phyloP scores from a whole-genome alignment of 2,329 filamentous ascomycete genomes.

The Nemania serpens region DNA sequence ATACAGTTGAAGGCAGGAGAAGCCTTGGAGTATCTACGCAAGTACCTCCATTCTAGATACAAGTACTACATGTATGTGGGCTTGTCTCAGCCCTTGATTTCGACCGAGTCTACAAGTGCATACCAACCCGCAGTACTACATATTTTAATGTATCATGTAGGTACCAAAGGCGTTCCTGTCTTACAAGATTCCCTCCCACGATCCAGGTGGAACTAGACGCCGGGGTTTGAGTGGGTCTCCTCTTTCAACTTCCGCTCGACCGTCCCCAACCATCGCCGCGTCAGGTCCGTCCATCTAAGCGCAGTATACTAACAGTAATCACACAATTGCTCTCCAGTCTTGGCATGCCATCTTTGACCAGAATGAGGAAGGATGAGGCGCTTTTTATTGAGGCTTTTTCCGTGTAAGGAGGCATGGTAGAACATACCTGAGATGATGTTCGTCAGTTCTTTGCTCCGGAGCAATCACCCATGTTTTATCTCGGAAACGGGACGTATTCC shows the following conservation, averaged over 20 bases:
- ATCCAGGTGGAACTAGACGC: neutral
- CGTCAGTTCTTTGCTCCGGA: neutral
- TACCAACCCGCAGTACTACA: too few species aligned
- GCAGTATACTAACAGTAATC: conserved; percentile 21
- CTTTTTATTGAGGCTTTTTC: conserved; percentile 22
- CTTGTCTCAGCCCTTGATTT: too few species aligned
- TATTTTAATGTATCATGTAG: too few species aligned
- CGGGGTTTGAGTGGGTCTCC: conserved; percentile 24
- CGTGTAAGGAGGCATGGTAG: conserved; percentile 5
- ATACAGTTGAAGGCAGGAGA: neutral
- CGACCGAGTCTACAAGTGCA: too few species aligned
- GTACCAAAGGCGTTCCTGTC: neutral
- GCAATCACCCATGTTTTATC: too few species aligned
- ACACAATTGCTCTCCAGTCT: conserved; percentile 7
- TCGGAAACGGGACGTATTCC: neutral
- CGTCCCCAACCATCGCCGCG: conserved; percentile 20
- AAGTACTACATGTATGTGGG: too few species aligned
- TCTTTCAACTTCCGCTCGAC: conserved; percentile 37
- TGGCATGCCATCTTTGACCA: conserved; percentile 16
- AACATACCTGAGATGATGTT: too few species aligned
- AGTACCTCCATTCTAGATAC: too few species aligned
- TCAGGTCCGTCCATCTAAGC: conserved; percentile 10
- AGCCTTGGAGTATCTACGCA: too few species aligned
- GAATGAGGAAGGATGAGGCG: conserved; percentile 1
- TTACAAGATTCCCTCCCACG: neutral